phyloP scores from a whole-genome alignment of 169 alveolate species.

The Cryptosporidium xiaoi region DNA sequence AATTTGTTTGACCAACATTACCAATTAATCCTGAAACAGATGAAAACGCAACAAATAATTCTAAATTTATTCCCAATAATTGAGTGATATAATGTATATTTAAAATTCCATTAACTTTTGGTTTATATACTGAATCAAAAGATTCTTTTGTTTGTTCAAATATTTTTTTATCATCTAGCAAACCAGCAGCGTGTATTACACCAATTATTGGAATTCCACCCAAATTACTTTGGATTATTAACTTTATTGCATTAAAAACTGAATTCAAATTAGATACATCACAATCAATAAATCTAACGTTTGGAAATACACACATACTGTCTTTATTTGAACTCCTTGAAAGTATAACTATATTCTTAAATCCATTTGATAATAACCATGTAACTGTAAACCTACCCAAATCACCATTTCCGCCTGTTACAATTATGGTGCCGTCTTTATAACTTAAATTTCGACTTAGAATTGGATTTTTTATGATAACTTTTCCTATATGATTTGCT shows the following conservation, averaged over 20 bases:
- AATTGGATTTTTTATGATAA: constrained; percentile 65
- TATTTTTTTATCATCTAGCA: constrained; percentile 78
- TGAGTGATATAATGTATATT: constrained; percentile 29
- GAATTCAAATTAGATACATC: constrained; percentile 41
- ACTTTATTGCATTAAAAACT: neutral
- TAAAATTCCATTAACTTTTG: constrained; percentile 78
- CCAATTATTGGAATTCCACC: constrained; percentile 69
- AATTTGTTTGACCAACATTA: constrained; percentile 60
- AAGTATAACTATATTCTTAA: constrained; percentile 14
- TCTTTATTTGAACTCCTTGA: constrained; percentile 40
- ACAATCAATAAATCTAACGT: constrained; percentile 16
- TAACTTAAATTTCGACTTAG: neutral
- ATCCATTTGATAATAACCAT: constrained; percentile 49
- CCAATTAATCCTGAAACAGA: constrained; percentile 55
- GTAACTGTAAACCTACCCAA: constrained; percentile 37
- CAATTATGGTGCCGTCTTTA: constrained; percentile 22
- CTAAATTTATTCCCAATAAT: constrained; percentile 8
- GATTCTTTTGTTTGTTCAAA: constrained; percentile 73
- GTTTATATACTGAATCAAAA: constrained; percentile 77
- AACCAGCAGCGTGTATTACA: constrained; percentile 83
- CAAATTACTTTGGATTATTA: neutral
- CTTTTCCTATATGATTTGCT: constrained; percentile 77
- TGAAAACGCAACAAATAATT: constrained; percentile 32
- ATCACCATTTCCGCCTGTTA: constrained; percentile 65
- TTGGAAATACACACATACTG: neutral